These are phyloP conservation scores for Hypoxylon sp. DNA, from an alignment of 2,329 filamentous ascomycete genomes.

Conservation along the genomic window DNA sequence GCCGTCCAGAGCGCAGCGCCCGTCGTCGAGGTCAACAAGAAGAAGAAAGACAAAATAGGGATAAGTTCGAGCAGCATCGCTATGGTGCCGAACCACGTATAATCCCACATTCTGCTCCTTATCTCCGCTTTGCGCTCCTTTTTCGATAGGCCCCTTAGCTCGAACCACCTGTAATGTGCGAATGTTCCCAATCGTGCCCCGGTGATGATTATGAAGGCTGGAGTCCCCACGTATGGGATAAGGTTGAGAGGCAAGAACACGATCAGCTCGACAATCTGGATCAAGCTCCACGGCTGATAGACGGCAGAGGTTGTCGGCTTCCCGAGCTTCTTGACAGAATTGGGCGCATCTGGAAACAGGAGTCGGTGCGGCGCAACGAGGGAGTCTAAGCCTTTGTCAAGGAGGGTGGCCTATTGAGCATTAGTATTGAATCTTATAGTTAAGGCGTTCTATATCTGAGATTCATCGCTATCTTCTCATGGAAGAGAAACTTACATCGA, in stretches of 20 bases:
- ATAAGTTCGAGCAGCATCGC: slow-evolving; percentile 89
- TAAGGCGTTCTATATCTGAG: background rate
- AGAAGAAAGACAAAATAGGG: slow-evolving; percentile 92
- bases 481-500: slow-evolving; percentile 73
- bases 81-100: slow-evolving; percentile 92
- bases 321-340: slow-evolving; percentile 84
- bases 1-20: slow-evolving; percentile 91
- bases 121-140: slow-evolving; percentile 81
- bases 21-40: slow-evolving; percentile 87
- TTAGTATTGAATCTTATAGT: slow-evolving; percentile 38
- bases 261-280: slow-evolving; percentile 91
- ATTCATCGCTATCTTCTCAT: background rate
- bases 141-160: slow-evolving; percentile 80
- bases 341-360: slow-evolving; percentile 75
- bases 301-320: slow-evolving; percentile 82
- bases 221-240: slow-evolving; percentile 84
- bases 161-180: slow-evolving; percentile 91
- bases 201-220: slow-evolving; percentile 88
- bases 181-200: slow-evolving; percentile 90
- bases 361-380: slow-evolving; percentile 78
- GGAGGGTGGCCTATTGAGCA: slow-evolving; percentile 72
- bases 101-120: slow-evolving; percentile 79
- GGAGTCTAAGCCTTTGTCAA: slow-evolving; percentile 79
- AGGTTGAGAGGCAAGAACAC: slow-evolving; percentile 87
- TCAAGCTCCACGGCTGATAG: slow-evolving; percentile 89